Base-by-base conservation (phyloP, 805 yeast genomes). In the Starmerella asiatica region DNA sequence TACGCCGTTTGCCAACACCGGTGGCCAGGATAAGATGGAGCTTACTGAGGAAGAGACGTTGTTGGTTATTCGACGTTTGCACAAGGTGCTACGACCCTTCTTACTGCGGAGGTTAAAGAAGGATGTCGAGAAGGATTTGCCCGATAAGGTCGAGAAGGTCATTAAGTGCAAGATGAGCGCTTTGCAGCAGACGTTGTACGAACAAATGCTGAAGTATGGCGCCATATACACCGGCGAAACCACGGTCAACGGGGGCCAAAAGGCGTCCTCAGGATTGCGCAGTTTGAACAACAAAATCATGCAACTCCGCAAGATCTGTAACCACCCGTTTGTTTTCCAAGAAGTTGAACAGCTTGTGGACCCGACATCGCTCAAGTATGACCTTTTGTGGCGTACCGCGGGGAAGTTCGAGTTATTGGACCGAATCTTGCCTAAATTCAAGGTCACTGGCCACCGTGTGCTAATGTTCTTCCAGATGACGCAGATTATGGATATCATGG, bases 401-500 rank as follows among this genome's bases (percentile, higher is more conserved):
- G 98, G 97, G 51, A 88, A 88, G 55, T 88, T 88, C 60, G 98
- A 91, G 62, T 63, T 88, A 27, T 66, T 88, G 48, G 96, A 91
- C 53, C 70, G 93, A 41, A 73, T 88, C 32, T 62, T 88, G 43
- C 96, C 96, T 1, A 88, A 88, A 54, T 79, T 88, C 58, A 69
- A 75, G 55, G 73, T 71, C 3, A 73, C 93, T 2, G 93, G 93
- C 2, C 97, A 91, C 56, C 73, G 95, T 49, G 94, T 86, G 6
- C 69, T 88, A 56, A 78, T 88, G 51, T 88, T 88, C 57, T 91
- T 91, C 63, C 98, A 88, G 61, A 88, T 88, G 98, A 91, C 98
- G 1, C 94, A 85, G 59, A 80, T 88, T 45, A 91, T 88, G 97
- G 94, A 86, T 59, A 91, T 88, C 46, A 85, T 91, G 96, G 97